Evolutionary conservation across 257 asterid species (phyloP).

Genomic region (Cynanchum wilfordii): DNA sequence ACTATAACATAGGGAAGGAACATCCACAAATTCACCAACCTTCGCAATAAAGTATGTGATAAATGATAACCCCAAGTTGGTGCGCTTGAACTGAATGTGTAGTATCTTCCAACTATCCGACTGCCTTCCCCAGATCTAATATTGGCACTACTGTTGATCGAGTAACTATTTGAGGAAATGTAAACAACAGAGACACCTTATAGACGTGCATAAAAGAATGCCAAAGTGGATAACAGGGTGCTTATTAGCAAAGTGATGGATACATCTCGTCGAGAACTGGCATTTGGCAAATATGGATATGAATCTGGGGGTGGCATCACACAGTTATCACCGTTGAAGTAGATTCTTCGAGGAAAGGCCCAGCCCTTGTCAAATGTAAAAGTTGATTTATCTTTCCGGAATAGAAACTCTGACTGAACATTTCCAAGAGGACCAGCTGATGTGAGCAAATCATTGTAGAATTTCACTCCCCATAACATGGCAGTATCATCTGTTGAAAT

Average conservation of each 20-base stretch:
- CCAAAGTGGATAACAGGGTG: constrained; percentile 34
- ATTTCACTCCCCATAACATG: constrained; percentile 70
- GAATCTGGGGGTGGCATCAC: constrained; percentile 87
- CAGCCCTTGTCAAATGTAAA: constrained; percentile 79
- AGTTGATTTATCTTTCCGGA: constrained; percentile 59
- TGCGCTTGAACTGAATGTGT: neutral
- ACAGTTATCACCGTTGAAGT: constrained; percentile 87
- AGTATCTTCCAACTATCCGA: constrained; percentile 1
- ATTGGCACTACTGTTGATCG: constrained; percentile 8
- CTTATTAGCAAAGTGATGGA: constrained; percentile 37
- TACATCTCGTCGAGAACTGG: constrained; percentile 33
- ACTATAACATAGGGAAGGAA: constrained; percentile 14
- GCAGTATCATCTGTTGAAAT: constrained; percentile 69
- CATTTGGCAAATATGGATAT: constrained; percentile 73
- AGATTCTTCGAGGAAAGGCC: constrained; percentile 80
- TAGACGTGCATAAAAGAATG: constrained; percentile 36
- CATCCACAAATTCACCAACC: constrained; percentile 7
- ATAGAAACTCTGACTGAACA: constrained; percentile 82
- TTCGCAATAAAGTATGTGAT: neutral
- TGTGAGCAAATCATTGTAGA: constrained; percentile 65
- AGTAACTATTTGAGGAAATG: neutral
- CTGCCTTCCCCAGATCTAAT: constrained; percentile 3
- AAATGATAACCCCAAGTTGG: constrained; percentile 1
- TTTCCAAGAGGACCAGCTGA: constrained; percentile 77
- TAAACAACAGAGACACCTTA: constrained; percentile 23